A percentile compares a stretch with the other conserved stretches of the same genome.
Conservation (phyloP, 192 early-diverging fungal species). For the Coemansia sp. region DNA sequence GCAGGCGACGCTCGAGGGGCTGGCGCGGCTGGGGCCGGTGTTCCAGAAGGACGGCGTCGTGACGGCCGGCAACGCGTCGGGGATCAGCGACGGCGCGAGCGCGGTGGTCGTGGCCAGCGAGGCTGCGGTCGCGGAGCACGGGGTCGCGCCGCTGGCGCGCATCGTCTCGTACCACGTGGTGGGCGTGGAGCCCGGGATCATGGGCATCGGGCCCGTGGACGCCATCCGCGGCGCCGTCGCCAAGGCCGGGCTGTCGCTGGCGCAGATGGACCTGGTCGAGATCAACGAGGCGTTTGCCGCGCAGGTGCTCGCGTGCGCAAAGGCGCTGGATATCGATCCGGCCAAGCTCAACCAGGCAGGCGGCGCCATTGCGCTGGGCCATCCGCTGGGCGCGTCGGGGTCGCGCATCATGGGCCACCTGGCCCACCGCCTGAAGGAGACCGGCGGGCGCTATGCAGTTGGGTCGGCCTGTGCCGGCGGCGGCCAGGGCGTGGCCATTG, state of each 20-base stretch:
- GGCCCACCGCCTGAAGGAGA: slow-evolving; percentile 78
- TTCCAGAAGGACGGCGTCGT: slow-evolving; percentile 91
- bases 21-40: slow-evolving; percentile 78
- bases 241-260: slow-evolving; percentile 70
- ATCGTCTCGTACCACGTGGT: slow-evolving; percentile 81
- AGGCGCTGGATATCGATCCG: slow-evolving; percentile 81
- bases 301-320: slow-evolving; percentile 85
- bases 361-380: slow-evolving; percentile 91
- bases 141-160: slow-evolving; percentile 80
- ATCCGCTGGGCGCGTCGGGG: slow-evolving; percentile 94
- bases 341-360: slow-evolving; percentile 82
- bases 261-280: slow-evolving; percentile 89
- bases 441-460: slow-evolving; percentile 80
- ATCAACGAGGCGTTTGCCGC: slow-evolving; percentile 99
- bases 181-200: slow-evolving; percentile 90
- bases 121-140: slow-evolving; percentile 75
- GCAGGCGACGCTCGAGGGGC: slow-evolving; percentile 73
- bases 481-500: slow-evolving; percentile 79
- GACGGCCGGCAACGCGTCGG: slow-evolving; percentile 93
- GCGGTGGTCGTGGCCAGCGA: slow-evolving; percentile 84
- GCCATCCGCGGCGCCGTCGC: slow-evolving; percentile 85
- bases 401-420: slow-evolving; percentile 92
- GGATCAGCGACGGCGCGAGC: slow-evolving; percentile 93
- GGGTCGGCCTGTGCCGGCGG: slow-evolving; percentile 97
- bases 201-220: slow-evolving; percentile 95